These are phyloP conservation scores for Trametes maxima DNA, from an alignment of 768 basidiomycete species.

Conservation along the genomic window DNA sequence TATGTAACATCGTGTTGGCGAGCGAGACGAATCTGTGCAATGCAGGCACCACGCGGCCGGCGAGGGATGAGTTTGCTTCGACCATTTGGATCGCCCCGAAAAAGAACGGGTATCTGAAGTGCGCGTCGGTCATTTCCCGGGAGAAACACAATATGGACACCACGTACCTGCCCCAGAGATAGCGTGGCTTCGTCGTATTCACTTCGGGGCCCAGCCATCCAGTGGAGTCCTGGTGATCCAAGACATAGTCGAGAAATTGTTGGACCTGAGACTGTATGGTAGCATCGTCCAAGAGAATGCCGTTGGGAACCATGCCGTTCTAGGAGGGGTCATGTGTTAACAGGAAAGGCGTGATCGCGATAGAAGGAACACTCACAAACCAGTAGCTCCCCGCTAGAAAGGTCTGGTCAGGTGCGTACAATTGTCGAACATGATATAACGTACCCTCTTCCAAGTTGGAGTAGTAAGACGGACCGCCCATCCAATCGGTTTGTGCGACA, in stretches of 20 bases:
- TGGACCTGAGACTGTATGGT: slow-evolving; percentile 50
- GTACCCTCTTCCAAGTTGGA: slow-evolving; percentile 40
- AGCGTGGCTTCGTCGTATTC: slow-evolving; percentile 53
- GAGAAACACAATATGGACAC: not conserved
- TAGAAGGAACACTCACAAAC: slow-evolving; percentile 45
- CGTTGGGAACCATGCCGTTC: slow-evolving; percentile 60
- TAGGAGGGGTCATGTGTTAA: slow-evolving; percentile 14
- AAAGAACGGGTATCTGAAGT: slow-evolving; percentile 53
- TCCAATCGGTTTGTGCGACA: slow-evolving; percentile 39
- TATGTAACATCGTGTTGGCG: slow-evolving; percentile 56
- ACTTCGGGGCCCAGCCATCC: slow-evolving; percentile 62
- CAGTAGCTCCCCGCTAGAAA: slow-evolving; percentile 55
- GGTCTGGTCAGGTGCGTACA: not conserved
- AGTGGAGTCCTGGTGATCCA: slow-evolving; percentile 52
- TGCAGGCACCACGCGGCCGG: slow-evolving; percentile 48
- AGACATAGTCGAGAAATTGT: slow-evolving; percentile 51
- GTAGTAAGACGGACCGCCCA: slow-evolving; percentile 37
- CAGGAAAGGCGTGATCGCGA: not conserved
- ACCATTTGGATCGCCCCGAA: slow-evolving; percentile 62
- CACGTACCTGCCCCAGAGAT: slow-evolving; percentile 52
- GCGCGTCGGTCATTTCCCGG: not conserved
- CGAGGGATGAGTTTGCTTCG: slow-evolving; percentile 47
- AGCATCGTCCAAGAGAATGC: slow-evolving; percentile 47
- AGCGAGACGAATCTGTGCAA: slow-evolving; percentile 55
- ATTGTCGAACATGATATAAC: not conserved